phyloP scores from a whole-genome alignment of 148 eudicot genomes.

The Vaccinium myrtillus region DNA sequence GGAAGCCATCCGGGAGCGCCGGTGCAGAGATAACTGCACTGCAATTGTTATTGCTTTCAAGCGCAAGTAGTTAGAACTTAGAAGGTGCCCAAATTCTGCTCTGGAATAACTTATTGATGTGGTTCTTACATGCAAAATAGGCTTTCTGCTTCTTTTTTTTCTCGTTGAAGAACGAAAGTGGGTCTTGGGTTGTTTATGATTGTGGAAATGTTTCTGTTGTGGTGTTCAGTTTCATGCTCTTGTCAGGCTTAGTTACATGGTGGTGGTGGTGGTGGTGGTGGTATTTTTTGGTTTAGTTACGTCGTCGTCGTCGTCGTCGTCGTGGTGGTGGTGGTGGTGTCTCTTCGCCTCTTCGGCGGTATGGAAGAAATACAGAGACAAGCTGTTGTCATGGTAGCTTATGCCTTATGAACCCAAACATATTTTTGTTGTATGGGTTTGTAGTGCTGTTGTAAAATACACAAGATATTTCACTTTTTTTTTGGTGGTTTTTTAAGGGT shows the following conservation, averaged over 20 bases:
- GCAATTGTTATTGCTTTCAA: conserved; percentile 68
- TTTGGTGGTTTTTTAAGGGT: no score
- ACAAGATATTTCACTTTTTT: no score
- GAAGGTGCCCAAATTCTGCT: neutral
- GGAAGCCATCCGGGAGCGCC: conserved; percentile 78
- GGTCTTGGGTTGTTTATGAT: neutral
- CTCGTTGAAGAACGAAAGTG: neutral
- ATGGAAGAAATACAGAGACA: no score
- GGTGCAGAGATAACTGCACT: conserved; percentile 84
- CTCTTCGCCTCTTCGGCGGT: no score
- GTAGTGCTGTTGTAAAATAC: no score
- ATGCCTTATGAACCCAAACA: no score
- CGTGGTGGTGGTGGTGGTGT: neutral
- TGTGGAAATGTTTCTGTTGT: neutral
- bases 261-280: neutral
- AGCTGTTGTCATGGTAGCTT: no score
- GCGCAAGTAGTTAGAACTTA: conserved; percentile 29
- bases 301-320: no score
- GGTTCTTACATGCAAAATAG: neutral
- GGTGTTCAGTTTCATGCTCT: neutral
- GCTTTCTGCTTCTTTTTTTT: neutral
- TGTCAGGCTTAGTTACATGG: neutral
- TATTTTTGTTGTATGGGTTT: no score
- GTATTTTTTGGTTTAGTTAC: neutral
- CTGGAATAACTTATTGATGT: neutral